Base-by-base conservation (phyloP, 164 flowering plant species). In the Sedum album region DNA sequence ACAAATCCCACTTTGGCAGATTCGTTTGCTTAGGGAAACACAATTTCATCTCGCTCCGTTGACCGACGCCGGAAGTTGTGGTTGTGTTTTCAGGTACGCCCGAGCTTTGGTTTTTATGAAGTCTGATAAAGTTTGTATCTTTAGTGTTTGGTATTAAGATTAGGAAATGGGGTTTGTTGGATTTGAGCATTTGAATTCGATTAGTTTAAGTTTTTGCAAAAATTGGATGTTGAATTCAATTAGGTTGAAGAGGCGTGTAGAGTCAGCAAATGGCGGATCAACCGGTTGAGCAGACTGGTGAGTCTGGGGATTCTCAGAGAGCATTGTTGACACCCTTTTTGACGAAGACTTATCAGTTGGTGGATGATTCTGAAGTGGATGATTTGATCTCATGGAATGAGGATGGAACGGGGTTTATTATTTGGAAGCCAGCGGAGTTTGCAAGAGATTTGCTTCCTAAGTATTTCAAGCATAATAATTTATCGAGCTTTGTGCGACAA, bases 401-500 rank as follows among this genome's bases (percentile, higher is more conserved):
- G 8, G 87, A 82, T 35, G 91, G 91, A 72, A 79, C 89, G 33
- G 68, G 79, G 23, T 87, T 87, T 76, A 48, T 87, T 70, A 88
- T 87, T 0, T 82, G 89, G 89, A 81, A 79, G 39, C 80, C 91
- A 0, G 79, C 85, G 1, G 88, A 74, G 17, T 87, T 87, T 65
- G 85, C 91, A n/a, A 78, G 77, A 31, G 88, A 85, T 77, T 76
- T 86, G 77, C 86, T 86, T 6, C 91, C 91, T 2, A 81, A 74
- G 39, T 83, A 72, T 48, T 86, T 86, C 77, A 86, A 86, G 74
- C 91, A 86, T 77, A 84, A 82, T 69, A 86, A 86, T 70, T 81
- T 86, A 81, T 85, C 91, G 9, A 85, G 89, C 74, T 86, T 86
- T 69, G 88, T 86, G 61, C 84, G 88, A 2, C 91, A 86, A 51